Base-by-base conservation (phyloP, 306 rosid genomes). In the Psophocarpus tetragonolobus region DNA sequence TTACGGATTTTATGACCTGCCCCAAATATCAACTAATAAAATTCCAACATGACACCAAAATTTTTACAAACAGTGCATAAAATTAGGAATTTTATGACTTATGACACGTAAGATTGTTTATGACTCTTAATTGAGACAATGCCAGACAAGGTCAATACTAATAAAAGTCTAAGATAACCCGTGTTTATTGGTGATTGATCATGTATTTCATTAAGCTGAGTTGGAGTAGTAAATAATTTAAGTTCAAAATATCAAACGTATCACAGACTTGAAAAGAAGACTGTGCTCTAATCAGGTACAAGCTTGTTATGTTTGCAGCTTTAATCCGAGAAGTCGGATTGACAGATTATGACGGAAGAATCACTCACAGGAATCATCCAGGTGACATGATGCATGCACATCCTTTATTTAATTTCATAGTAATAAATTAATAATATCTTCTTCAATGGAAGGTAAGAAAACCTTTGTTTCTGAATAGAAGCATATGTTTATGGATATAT, bases 131-230 rank as follows among this genome's bases (percentile, higher is more conserved):
- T 18, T 42, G 53, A 20, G 32, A 68, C 18, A 23, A 63, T 17
- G 29, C 20, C 57, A 8, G 20, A 68, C 38, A 39, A 32, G 21
- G 57, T 14, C 32, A 14, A 27, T 18, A 41, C 39, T 30, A 68
- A 32, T 38, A 30, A 13, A 56, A 68, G 20, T 68, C 39, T 33
- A 23, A 51, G 66, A 60, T 14, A 6, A 17, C n/a, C 36, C 6
- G 78, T 15, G 0, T 30, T 71, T 12, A 7, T 33, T 51, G 60
- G 47, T 51, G 21, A 8, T 71, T 7, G 18, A 23, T 65, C 29
- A 44, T 17, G 65, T 35, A 71, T 50, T 65, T 73, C 71, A 54
- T 42, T 38, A 29, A 80, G 61, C 35, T 33, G 39, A 63, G 26
- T 56, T 2, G 8, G n/a, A 62, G 14, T 30, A 53, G 44, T 20